These are phyloP conservation scores for Aspergillus bridgeri DNA, from an alignment of 495 filamentous ascomycete species.

Conservation along the genomic window DNA sequence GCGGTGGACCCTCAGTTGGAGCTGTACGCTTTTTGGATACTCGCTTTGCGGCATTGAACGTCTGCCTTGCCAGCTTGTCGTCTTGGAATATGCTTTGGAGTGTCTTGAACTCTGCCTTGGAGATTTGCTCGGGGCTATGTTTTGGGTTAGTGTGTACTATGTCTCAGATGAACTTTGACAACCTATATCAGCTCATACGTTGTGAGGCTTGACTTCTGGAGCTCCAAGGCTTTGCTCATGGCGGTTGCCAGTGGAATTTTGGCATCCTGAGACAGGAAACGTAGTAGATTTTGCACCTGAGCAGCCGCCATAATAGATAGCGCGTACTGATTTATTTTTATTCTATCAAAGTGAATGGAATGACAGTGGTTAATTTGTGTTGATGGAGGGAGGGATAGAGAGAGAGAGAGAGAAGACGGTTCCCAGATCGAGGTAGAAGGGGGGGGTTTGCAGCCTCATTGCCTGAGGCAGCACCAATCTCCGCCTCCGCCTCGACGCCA, in stretches of 20 bases:
- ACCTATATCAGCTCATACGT: slow-evolving; percentile 41
- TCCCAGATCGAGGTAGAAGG: too few relatives aligned
- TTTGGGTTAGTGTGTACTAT: slow-evolving; percentile 4
- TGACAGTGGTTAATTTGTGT: not conserved
- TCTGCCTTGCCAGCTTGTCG: slow-evolving; percentile 65
- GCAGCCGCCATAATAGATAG: slow-evolving; percentile 19
- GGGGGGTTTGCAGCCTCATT: not conserved
- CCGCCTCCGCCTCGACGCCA: slow-evolving; percentile 13
- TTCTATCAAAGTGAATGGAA: not conserved
- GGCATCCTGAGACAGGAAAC: slow-evolving; percentile 70
- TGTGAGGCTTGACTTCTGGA: slow-evolving; percentile 60
- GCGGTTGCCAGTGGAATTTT: slow-evolving; percentile 69
- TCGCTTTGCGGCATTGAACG: slow-evolving; percentile 58
- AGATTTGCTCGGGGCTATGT: slow-evolving; percentile 56
- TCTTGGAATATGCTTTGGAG: slow-evolving; percentile 63
- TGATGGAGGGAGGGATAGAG: not conserved
- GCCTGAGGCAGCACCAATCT: slow-evolving; percentile 16
- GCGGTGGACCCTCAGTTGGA: slow-evolving; percentile 29
- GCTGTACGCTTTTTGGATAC: slow-evolving; percentile 56
- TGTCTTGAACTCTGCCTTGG: slow-evolving; percentile 51
- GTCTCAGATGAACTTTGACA: not conserved
- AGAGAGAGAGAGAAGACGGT: not conserved
- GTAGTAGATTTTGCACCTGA: slow-evolving; percentile 66
- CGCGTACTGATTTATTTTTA: slow-evolving; percentile 3
- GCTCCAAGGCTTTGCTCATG: slow-evolving; percentile 62